Conservation (phyloP, 2,329 filamentous ascomycete genomes). For the Neodidymelliopsis sp. region DNA sequence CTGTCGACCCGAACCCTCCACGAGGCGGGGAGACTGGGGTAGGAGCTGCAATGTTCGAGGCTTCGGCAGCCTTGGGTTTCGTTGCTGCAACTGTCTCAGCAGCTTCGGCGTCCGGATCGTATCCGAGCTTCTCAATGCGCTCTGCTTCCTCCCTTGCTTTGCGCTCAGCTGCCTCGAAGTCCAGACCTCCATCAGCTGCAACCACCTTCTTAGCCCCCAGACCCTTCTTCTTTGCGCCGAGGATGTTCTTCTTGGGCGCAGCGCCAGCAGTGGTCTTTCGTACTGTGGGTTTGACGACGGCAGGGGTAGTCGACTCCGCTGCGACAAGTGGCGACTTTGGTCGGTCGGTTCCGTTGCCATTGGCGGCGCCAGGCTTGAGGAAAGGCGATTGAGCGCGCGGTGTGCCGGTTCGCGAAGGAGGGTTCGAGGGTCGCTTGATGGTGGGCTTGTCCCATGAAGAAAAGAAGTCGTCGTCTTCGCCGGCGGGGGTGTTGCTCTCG, state of each 20-base stretch:
- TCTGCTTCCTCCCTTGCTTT: constrained; percentile 98
- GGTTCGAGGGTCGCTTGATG: constrained; percentile 95
- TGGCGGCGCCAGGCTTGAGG: constrained; percentile 71
- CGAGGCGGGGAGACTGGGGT: constrained; percentile 75
- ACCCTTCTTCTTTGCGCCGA: constrained; percentile 75
- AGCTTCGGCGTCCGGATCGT: constrained; percentile 86
- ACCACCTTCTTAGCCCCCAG: constrained; percentile 75
- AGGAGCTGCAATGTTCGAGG: constrained; percentile 73
- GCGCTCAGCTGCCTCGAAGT: constrained; percentile 97
- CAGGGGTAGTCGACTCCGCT: constrained; percentile 59
- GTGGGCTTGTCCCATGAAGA: constrained; percentile 98
- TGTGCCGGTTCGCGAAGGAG: constrained; percentile 86
- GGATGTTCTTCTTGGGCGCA: constrained; percentile 81
- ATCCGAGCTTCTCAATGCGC: constrained; percentile 92
- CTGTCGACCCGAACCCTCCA: constrained; percentile 68
- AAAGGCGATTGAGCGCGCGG: constrained; percentile 89
- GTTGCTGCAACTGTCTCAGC: constrained; percentile 45
- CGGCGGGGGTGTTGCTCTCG: constrained; percentile 78
- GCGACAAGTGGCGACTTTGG: constrained; percentile 78
- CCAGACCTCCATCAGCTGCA: constrained; percentile 71
- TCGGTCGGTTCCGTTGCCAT: constrained; percentile 68
- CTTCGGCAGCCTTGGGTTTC: constrained; percentile 55
- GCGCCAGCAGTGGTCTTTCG: constrained; percentile 72
- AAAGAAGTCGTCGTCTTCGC: constrained; percentile 95
- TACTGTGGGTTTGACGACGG: constrained; percentile 74